Base-by-base conservation (phyloP, 139 green algal genomes). In the Tetradesmus lagerheimii region DNA sequence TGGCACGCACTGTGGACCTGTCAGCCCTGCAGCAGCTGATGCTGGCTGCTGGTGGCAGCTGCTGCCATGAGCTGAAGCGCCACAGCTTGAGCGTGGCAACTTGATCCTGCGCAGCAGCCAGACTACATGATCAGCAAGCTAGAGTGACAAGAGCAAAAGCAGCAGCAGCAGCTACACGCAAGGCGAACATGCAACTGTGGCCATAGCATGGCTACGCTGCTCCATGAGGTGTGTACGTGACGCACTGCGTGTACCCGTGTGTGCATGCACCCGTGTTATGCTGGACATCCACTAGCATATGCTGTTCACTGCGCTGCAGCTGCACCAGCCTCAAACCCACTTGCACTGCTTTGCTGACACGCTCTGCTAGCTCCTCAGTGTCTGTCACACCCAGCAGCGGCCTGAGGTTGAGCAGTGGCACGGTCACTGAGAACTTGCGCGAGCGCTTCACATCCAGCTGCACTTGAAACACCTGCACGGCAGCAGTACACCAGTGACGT, bases 371-470 rank as follows among this genome's bases (percentile, higher is more conserved):
- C 11, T 34, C 74, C 18, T 93, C 90, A 53, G 86, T 75, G 41
- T 93, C 90, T 27, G 62, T 77, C 11, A 82, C 83, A 23, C 47
- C 76, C 86, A 93, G 38, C 39, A 93, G 25, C 16, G 53, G 57
- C 0, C 90, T 50, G 86, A 93, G 80, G 71, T 91, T 93, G 67
- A 87, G 86, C 86, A 93, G 67, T 1, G 86, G 86, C 37, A 93
- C 90, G 20, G 34, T 57, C 12, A 93, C 38, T 25, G 90, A 86
- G 80, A 93, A 93, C 38, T 66, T 76, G 39, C 86, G 53, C 2
- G 90, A 91, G 66, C 90, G 90, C 67, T 81, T 80, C 25, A 89
- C 90, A 41, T 93, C 86, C n/a, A 91, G 25, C 27, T 89, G 90
- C 20, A 89, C 86, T 16, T 81, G 27, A 15, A 93, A 84, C 23